Percentiles rank a stretch among this genome's conserved stretches.
Conservation (phyloP, 2,329 filamentous ascomycete species). For the Diaporthe eres region DNA sequence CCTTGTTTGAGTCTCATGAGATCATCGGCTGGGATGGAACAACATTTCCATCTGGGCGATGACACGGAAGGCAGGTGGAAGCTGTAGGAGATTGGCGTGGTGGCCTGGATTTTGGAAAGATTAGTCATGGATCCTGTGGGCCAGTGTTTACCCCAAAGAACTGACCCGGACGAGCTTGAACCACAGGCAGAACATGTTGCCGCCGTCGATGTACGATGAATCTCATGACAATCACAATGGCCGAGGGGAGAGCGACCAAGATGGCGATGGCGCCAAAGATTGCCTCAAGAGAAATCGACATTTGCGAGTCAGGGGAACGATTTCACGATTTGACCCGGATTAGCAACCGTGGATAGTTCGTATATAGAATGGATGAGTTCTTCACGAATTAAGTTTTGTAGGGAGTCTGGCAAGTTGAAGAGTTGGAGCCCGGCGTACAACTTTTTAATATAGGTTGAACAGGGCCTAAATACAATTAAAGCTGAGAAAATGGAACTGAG, state of each 20-base stretch:
- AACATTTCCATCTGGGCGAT: neutral
- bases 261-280: neutral
- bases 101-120: neutral
- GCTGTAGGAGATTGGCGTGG: neutral
- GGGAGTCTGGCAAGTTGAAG: no score
- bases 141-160: neutral
- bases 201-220: neutral
- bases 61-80: neutral
- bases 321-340: no score
- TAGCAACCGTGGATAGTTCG: no score
- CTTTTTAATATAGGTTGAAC: no score
- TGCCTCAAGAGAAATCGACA: slow-evolving; percentile 3
- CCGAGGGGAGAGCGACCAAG: neutral
- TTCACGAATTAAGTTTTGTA: no score
- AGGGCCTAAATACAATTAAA: no score
- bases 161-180: neutral
- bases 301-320: neutral
- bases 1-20: neutral
- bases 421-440: no score
- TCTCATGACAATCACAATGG: neutral
- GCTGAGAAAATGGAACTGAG: no score
- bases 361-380: no score
- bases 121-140: neutral
- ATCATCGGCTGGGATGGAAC: neutral
- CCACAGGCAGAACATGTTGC: neutral